These are phyloP conservation scores for Aschersonia sp. DNA, from an alignment of 2,329 filamentous ascomycete genomes.

Conservation along the genomic window DNA sequence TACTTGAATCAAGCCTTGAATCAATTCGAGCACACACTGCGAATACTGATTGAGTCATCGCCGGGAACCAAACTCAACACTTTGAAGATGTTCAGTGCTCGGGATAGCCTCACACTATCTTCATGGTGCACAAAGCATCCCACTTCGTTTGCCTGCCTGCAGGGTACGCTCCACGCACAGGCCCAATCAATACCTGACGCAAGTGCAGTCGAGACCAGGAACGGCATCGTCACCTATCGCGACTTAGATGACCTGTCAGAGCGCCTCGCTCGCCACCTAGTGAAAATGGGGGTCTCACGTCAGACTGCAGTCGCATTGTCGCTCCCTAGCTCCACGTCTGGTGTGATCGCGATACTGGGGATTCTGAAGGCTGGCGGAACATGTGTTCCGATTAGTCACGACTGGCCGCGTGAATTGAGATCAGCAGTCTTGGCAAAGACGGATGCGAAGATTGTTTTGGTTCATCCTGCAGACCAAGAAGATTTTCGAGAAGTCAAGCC, in stretches of 20 bases:
- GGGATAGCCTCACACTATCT: neutral
- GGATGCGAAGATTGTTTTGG: neutral
- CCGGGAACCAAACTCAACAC: neutral
- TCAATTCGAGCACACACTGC: conserved; percentile 2
- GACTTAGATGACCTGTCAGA: conserved; percentile 1
- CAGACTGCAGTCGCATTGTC: neutral
- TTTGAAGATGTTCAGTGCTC: neutral
- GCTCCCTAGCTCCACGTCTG: neutral
- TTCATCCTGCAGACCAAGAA: neutral
- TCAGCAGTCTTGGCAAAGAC: neutral
- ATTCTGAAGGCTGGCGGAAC: conserved; percentile 2
- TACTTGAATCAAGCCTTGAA: neutral
- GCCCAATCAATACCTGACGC: neutral
- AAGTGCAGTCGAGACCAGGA: neutral
- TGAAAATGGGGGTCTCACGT: neutral
- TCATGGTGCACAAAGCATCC: neutral
- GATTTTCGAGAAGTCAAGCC: neutral
- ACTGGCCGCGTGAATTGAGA: neutral
- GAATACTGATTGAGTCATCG: neutral
- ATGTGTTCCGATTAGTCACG: neutral
- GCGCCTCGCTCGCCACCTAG: neutral
- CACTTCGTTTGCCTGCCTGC: neutral
- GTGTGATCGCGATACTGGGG: conserved; percentile 1
- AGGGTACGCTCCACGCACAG: neutral
- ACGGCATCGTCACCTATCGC: neutral